Evolutionary conservation across 305 asterid species (phyloP).

Genomic region (Fraxinus sp.): DNA sequence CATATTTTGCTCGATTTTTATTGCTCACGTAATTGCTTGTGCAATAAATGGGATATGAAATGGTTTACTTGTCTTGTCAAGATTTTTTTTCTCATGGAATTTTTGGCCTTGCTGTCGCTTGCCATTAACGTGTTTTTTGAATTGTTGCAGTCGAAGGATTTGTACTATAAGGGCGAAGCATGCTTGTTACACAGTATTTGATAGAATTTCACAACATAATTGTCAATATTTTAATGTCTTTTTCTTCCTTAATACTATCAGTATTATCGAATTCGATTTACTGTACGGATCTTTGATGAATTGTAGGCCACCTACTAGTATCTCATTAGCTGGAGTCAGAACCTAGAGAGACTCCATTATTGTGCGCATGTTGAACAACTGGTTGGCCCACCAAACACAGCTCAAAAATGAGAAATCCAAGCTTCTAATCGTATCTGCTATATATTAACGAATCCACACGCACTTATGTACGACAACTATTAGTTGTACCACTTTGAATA

Average conservation of each 20-base stretch:
- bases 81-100: background rate
- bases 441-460: background rate
- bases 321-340: background rate
- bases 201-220: background rate
- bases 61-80: background rate
- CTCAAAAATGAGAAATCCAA: background rate
- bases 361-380: background rate
- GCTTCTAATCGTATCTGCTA: background rate
- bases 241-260: background rate
- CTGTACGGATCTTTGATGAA: background rate
- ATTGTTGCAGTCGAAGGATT: background rate
- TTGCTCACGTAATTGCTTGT: constrained; percentile 7
- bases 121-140: background rate
- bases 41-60: constrained; percentile 21
- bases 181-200: background rate
- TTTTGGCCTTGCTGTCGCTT: background rate
- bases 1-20: background rate
- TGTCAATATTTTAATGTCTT: background rate
- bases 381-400: background rate
- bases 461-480: background rate
- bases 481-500: background rate
- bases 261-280: background rate
- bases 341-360: background rate
- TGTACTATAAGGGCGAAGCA: background rate
- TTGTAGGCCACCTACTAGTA: background rate